A percentile compares a stretch with the other conserved stretches of the same genome.
phyloP scores from a whole-genome alignment of 2,329 filamentous ascomycete genomes.

The Colletotrichum truncatum region DNA sequence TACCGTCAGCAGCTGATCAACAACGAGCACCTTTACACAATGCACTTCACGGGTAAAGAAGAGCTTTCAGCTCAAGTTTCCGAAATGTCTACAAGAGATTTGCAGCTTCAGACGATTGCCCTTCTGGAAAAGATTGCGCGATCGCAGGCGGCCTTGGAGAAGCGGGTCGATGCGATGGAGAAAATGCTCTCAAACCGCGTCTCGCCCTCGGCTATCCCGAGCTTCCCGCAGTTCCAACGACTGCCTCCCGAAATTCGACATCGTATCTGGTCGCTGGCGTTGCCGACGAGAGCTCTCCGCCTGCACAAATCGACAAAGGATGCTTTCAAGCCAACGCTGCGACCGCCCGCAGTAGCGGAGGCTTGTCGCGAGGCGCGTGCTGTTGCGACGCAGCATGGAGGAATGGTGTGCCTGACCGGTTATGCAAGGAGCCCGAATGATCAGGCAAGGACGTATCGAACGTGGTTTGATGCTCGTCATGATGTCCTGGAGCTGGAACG shows the following conservation, averaged over 20 bases:
- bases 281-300: conserved; percentile 1
- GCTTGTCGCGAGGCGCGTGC: conserved; percentile 16
- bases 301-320: neutral
- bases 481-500: conserved; percentile 25
- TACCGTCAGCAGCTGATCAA: neutral
- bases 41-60: neutral
- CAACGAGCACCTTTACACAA: neutral
- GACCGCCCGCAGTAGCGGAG: conserved; percentile 6
- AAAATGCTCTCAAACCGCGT: neutral
- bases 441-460: neutral
- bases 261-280: conserved; percentile 7
- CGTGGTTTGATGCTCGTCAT: conserved; percentile 14
- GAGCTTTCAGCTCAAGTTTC: neutral
- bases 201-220: neutral
- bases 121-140: conserved; percentile 22
- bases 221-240: conserved; percentile 19
- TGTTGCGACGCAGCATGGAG: conserved; percentile 6
- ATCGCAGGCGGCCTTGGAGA: conserved; percentile 13
- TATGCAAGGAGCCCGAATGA: neutral
- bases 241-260: conserved; percentile 22
- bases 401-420: neutral
- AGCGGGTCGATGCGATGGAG: conserved; percentile 13
- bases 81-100: neutral
- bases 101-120: conserved; percentile 12
- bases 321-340: neutral